A percentile compares a stretch with the other conserved stretches of the same genome.
These are phyloP conservation scores for Cryptococcus jaspeensis DNA, from an alignment of 1,284 basidiomycete species.

Conservation along the genomic window DNA sequence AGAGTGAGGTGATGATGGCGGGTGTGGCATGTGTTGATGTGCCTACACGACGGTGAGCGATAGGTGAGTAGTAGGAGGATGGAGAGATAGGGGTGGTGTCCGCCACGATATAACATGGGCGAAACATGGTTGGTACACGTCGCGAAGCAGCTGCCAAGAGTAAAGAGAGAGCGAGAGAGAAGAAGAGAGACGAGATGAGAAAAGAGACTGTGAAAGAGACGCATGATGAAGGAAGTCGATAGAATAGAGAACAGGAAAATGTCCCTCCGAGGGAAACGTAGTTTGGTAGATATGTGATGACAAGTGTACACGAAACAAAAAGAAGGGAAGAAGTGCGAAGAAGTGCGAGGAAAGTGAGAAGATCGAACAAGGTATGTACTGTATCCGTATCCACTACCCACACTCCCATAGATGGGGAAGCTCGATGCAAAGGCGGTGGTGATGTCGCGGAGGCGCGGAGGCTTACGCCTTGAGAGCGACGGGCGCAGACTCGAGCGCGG, in stretches of 20 bases:
- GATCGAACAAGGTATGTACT: neutral
- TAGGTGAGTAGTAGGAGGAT: too few relatives aligned
- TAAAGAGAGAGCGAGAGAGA: neutral
- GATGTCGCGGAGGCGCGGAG: neutral
- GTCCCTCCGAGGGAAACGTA: slow-evolving; percentile 10
- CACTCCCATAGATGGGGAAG: too few relatives aligned
- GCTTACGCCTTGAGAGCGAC: slow-evolving; percentile 45
- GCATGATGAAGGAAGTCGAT: slow-evolving; percentile 2
- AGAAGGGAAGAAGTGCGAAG: neutral
- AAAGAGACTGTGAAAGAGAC: neutral
- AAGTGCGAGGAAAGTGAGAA: neutral
- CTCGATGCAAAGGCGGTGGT: neutral
- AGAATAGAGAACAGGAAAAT: slow-evolving; percentile 1
- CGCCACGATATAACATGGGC: too few relatives aligned
- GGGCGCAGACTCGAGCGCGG: slow-evolving; percentile 23
- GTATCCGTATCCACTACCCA: too few relatives aligned
- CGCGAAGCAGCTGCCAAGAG: neutral
- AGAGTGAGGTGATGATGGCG: too few relatives aligned
- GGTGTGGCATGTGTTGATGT: too few relatives aligned
- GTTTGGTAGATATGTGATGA: slow-evolving; percentile 3
- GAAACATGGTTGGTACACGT: too few relatives aligned
- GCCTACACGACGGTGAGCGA: too few relatives aligned
- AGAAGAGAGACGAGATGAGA: neutral
- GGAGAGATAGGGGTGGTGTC: too few relatives aligned
- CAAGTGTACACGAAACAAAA: neutral